Conservation (phyloP, 176 grass and related monocot species). For the Hsuehochloa calcarea region DNA sequence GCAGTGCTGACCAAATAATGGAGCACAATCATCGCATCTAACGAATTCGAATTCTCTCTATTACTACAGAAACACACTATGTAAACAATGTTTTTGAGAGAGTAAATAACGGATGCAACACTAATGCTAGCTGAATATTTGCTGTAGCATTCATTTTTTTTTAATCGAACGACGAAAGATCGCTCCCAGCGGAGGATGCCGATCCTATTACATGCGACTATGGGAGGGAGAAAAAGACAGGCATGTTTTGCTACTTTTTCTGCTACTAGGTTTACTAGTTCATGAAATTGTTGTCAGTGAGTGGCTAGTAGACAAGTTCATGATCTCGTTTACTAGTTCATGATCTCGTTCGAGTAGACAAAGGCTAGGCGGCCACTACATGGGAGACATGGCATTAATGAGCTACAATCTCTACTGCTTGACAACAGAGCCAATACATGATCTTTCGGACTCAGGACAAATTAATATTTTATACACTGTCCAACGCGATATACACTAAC, state of each 20-base stretch:
- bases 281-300: constrained; percentile 18
- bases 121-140: no score
- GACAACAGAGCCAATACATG: constrained; percentile 4
- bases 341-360: constrained; percentile 17
- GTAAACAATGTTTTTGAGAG: no score
- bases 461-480: not conserved
- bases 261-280: not conserved
- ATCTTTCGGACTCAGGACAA: constrained; percentile 1
- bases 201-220: not conserved
- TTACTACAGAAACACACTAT: no score
- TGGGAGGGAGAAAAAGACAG: not conserved
- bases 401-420: constrained; percentile 38
- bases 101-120: no score
- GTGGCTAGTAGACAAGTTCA: not conserved
- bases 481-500: not conserved
- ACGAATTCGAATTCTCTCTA: no score
- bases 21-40: constrained; percentile 31
- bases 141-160: no score
- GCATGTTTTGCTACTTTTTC: not conserved
- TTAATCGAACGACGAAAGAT: no score
- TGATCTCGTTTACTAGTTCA: not conserved
- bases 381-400: constrained; percentile 45
- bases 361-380: constrained; percentile 29
- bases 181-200: no score
- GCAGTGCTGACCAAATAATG: constrained; percentile 34